Base-by-base conservation (phyloP, 2,329 filamentous ascomycete genomes). In the Akanthomyces lecanii region DNA sequence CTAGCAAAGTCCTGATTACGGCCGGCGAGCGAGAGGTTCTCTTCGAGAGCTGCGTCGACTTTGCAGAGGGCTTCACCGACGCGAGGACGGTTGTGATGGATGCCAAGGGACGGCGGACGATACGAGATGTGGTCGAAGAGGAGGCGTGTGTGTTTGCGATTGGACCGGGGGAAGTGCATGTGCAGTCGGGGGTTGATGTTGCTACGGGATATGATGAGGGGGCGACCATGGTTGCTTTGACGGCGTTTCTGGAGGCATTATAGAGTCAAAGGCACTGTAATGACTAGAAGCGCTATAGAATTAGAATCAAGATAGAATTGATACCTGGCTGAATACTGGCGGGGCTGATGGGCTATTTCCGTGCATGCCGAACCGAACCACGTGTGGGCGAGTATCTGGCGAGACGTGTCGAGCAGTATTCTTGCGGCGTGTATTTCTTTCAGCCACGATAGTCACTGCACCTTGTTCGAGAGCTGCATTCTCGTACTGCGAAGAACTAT, bases 131-230 rank as follows among this genome's bases (percentile, higher is more conserved):
- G 16, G 23, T 65, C 12, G 21, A 30, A 5, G 57, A 54, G 12
- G 44, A 33, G 8, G 16, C 23, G 23, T 14, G 23, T 3, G 52
- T 65, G 44, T 54, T 56, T 28, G 64, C 50, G 23, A 28, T 56
- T 6, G 54, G 61, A 8, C 38, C 52, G 16, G 56, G 38, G 1
- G 64, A 65, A 30, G 64, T 54, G 8, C 64, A 65, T 54, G 62
- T 61, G 8, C 64, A 65, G 57, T 47, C 50, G 10, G 61, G 38
- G 14, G 10, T 65, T 14, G 64, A 65, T 54, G 45, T 42, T 11
- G 55, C 25, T 10, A n/a, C 53, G 45, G 45, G 61, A 10, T 63
- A 61, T 8, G 18, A 59, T 4, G 52, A 47, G 5, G 64, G 64
- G 3, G 38, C 30, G 4, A 62, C 63, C 25, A 50, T 50, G 23